Evolutionary conservation across 106 monocot species (phyloP), one percentile per base, ranked within the genome.

Genomic region (Posidonia australis): DNA sequence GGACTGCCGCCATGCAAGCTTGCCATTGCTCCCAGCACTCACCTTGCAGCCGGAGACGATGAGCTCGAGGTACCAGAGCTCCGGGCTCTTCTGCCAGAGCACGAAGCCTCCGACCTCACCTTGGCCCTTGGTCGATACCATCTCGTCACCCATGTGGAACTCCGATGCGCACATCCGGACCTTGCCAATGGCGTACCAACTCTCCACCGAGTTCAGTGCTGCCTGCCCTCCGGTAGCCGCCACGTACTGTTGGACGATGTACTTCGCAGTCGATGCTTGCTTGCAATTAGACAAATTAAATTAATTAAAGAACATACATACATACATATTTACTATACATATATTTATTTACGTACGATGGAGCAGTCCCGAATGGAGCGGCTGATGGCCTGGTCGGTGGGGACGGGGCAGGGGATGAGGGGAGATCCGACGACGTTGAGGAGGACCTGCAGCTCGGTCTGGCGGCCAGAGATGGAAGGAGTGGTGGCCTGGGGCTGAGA

Each of bases 401-500:
- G 86, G 22, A 93, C 81, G 54, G 86, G 79, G 65, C 77, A 83
- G 2, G 89, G 83, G 51, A 89, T 81, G 67, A 93, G 86, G 19
- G 93, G 93, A 0, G 83, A 77, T 4, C 93, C 93, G 59, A 90
- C 79, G 68, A 89, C 86, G 52, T 84, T 86, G 67, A 93, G 85
- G 58, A 83, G 74, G 48, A 92, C 77, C 71, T 87, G 87, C 16
- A 92, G 72, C 78, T 92, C 92, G 53, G 87, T 76, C n/a, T 61
- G 82, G 7, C 74, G 63, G 9, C 80, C 80, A 9, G 83, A 60
- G 30, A 72, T 72, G 23, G 75, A 24, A 16, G 65, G 57, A 10
- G 31, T 12, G 25, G 62, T 42, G 51, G 7, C 36, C 13, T 47
- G 71, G 13, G 22, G 17, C 22, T 54, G 54, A 42, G 86, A 47